A percentile compares a stretch with the other conserved stretches of the same genome.
Evolutionary conservation across 768 basidiomycete genomes (phyloP).

Genomic region (Tulasnella sp.): DNA sequence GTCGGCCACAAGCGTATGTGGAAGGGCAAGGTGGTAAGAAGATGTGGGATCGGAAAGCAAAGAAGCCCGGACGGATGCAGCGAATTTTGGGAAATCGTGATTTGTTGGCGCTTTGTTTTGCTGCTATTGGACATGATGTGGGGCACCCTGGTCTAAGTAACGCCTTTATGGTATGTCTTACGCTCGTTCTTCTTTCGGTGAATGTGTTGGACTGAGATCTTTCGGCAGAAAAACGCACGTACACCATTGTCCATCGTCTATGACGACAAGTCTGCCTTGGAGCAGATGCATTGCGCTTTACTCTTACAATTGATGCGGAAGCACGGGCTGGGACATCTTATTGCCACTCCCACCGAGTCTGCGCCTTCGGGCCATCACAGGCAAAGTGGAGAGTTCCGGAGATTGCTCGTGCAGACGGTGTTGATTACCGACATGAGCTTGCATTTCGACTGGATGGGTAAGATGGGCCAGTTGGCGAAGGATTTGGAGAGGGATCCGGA

Average conservation of each 20-base stretch:
- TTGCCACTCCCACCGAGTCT: constrained; percentile 15
- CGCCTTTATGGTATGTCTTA: constrained; percentile 68
- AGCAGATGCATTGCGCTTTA: constrained; percentile 81
- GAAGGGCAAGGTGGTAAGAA: constrained; percentile 27
- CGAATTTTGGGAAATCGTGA: constrained; percentile 44
- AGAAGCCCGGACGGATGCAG: constrained; percentile 14
- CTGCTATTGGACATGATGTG: constrained; percentile 94
- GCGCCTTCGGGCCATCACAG: constrained; percentile 4
- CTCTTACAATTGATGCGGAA: constrained; percentile 67
- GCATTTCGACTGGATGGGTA: constrained; percentile 70
- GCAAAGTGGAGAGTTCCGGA: constrained; percentile 41
- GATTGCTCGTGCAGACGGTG: constrained; percentile 66
- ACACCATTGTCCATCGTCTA: constrained; percentile 81
- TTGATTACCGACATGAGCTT: constrained; percentile 93
- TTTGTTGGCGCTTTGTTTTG: constrained; percentile 72
- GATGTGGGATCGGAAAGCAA: constrained; percentile 22
- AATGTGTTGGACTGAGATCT: background rate
- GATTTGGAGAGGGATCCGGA: constrained; percentile 28
- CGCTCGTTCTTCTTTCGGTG: background rate
- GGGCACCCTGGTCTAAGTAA: constrained; percentile 95
- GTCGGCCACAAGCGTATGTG: constrained; percentile 23
- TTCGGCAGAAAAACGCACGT: constrained; percentile 74
- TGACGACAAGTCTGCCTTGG: constrained; percentile 79
- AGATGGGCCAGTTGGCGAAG: constrained; percentile 37
- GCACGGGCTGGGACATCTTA: constrained; percentile 52